A percentile compares a stretch with the other conserved stretches of the same genome.
These are phyloP conservation scores for Tulasnella sp. DNA, from an alignment of 768 basidiomycete genomes.

Conservation along the genomic window DNA sequence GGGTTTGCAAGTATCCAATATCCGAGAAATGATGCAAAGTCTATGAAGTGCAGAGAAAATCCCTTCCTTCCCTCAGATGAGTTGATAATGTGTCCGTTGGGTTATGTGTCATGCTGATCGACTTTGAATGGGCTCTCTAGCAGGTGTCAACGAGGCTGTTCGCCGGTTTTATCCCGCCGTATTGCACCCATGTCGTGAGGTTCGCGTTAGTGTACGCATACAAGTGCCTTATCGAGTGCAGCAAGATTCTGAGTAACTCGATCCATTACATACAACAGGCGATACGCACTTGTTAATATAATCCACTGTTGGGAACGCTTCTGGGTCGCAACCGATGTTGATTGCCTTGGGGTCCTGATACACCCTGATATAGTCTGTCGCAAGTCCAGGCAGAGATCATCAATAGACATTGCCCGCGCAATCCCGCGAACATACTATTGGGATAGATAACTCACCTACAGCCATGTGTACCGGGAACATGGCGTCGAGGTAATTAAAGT, in stretches of 20 bases:
- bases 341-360: constrained; percentile 63
- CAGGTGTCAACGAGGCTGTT: constrained; percentile 42
- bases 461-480: constrained; percentile 64
- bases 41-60: too few species aligned
- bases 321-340: constrained; percentile 81
- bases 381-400: too few species aligned
- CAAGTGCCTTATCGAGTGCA: constrained; percentile 31
- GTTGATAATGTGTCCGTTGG: too few species aligned
- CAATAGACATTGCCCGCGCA: too few species aligned
- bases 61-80: too few species aligned
- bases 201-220: constrained; percentile 76
- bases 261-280: background rate
- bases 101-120: too few species aligned
- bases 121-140: background rate
- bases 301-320: constrained; percentile 60
- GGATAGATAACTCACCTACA: constrained; percentile 20
- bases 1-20: too few species aligned
- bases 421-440: too few species aligned
- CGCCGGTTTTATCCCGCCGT: constrained; percentile 52
- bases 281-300: constrained; percentile 59
- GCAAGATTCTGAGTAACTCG: background rate
- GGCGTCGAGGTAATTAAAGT: constrained; percentile 32
- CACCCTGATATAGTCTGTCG: constrained; percentile 77
- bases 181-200: constrained; percentile 35
- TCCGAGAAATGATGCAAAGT: too few species aligned